Evolutionary conservation across 2,329 filamentous ascomycete species (phyloP).

Genomic region (Magnaporthiopsis incrustans): DNA sequence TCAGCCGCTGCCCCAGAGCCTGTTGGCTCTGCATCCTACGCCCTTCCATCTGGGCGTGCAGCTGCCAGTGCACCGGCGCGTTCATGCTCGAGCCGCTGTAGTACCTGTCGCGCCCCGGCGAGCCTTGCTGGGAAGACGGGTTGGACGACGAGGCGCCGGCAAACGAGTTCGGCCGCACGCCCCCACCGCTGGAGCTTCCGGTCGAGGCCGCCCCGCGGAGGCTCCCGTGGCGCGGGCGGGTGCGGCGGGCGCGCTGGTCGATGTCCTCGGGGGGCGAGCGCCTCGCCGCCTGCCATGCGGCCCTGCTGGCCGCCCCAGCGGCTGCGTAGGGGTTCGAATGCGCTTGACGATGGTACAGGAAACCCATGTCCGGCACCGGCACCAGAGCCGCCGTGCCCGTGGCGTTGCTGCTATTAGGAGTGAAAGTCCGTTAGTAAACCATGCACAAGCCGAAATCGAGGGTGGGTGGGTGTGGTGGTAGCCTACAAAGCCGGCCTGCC

Average conservation of each 20-base stretch:
- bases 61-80: neutral
- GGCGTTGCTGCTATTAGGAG: neutral
- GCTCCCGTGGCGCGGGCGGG: conserved; percentile 20
- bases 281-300: conserved; percentile 3
- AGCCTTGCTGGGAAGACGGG: neutral
- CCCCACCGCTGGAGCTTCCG: neutral
- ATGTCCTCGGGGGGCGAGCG: conserved; percentile 20
- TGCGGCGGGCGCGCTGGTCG: conserved; percentile 21
- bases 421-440: neutral
- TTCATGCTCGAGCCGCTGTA: neutral
- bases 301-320: neutral
- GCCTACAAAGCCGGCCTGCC: neutral
- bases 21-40: neutral
- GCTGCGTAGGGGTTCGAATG: neutral
- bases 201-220: conserved; percentile 14
- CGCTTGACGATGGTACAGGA: neutral
- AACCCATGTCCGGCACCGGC: neutral
- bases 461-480: neutral
- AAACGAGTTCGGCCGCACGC: neutral
- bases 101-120: neutral
- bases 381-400: neutral
- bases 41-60: neutral
- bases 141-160: neutral
- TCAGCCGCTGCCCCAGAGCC: neutral
- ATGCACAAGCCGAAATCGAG: neutral